Evolutionary conservation across 75 land plant species (phyloP), one percentile per base, ranked within the genome.

Genomic region (Azolla pinnata): DNA sequence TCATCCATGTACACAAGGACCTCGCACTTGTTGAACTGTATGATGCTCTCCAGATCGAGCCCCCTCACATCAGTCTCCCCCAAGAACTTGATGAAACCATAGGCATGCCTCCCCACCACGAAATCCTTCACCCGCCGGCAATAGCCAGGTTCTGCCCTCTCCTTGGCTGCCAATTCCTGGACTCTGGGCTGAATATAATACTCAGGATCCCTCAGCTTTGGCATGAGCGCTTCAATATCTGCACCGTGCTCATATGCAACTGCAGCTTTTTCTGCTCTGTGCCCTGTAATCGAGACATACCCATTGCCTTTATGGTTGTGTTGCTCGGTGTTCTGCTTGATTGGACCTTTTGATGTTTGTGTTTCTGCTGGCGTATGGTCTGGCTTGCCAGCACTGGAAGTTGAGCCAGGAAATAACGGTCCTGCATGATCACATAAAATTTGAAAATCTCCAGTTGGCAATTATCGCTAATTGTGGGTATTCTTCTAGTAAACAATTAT

Each of bases 1-100:
- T 89, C 98, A 63, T 93, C 98, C 84, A 81, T 81, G 62, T 88
- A 92, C 0, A 92, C 98, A 23, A 88, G 79, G 35, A 92, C 96
- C 64, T 93, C 98, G 19, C 90, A 80, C 59, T 77, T 81, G 66
- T 89, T 89, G 68, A 92, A 93, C 76, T 89, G 98, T 23, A 93
- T 72, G 32, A 93, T 68, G 1, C 84, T 75, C 67, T 93, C 98
- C 8, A 93, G 71, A 65, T 93, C 98, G 31, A 93, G 85, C 34
- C 87, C 57, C 31, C 96, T 62, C 24, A 93, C 96, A 73, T 93
- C 98, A 48, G 96, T 92, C 67, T 93, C 98, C 19, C 98, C 98
- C 9, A 81, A 33, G 50, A 93, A 85, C 57, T 77, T 88, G 23
- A 89, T 75, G 64, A 65, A 80, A 1, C 98, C 98, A 73, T 83